Percentiles rank a stretch among this genome's conserved stretches.
These are phyloP conservation scores for Ophiostoma australiae DNA, from an alignment of 2,329 filamentous ascomycete species.

Conservation along the genomic window DNA sequence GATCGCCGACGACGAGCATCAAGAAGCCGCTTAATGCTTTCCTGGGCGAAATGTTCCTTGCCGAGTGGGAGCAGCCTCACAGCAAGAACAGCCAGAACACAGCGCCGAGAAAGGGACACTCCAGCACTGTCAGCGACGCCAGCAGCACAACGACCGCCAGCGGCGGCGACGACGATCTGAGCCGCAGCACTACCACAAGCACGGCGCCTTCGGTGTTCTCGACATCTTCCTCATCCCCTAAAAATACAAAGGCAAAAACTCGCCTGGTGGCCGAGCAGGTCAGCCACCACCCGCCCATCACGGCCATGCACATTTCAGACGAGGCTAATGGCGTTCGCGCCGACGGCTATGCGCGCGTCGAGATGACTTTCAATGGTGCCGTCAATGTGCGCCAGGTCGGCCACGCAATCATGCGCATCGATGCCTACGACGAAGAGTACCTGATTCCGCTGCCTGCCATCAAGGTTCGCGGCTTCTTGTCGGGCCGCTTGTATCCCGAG, in stretches of 20 bases:
- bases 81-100: constrained; percentile 16
- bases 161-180: not conserved
- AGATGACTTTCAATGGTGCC: constrained; percentile 48
- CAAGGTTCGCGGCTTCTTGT: constrained; percentile 45
- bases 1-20: constrained; percentile 44
- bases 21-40: constrained; percentile 53
- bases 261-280: constrained; percentile 46
- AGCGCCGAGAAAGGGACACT: constrained; percentile 12
- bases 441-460: constrained; percentile 47
- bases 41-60: constrained; percentile 47
- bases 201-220: constrained; percentile 12
- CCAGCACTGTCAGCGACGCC: not conserved
- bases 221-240: not conserved
- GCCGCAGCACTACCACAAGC: not conserved
- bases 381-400: constrained; percentile 49
- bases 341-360: constrained; percentile 48
- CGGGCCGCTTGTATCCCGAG: constrained; percentile 47
- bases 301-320: constrained; percentile 47
- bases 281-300: constrained; percentile 50
- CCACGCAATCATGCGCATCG: constrained; percentile 47
- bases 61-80: constrained; percentile 35
- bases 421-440: constrained; percentile 46
- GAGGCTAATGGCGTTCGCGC: constrained; percentile 41
- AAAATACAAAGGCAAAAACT: constrained; percentile 27
- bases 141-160: not conserved